Base-by-base conservation (phyloP, 345 rosid species). In the Citrus hindsii region DNA sequence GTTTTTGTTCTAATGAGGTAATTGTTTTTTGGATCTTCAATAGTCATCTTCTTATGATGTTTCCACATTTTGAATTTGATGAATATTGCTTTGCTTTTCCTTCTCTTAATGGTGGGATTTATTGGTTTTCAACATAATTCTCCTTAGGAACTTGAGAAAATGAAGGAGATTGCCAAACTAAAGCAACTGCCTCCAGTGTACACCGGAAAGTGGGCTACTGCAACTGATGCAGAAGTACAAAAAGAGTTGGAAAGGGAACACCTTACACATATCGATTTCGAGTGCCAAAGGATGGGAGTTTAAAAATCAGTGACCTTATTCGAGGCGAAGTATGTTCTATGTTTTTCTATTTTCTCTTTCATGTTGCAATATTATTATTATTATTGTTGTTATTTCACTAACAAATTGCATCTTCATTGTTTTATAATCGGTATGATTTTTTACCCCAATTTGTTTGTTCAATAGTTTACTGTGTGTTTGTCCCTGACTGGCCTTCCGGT, bases 1-100 rank as follows among this genome's bases (percentile, higher is more conserved):
- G 99, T 78, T 95, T 95, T 82, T 95, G 98, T 83, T 88, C 98
- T 27, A 91, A 70, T 78, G 96, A 95, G 92, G 97, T 94, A 82
- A 69, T 51, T 21, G 18, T 68, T 63, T 68, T 58, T 48, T 21
- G 6, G 32, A 13, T 18, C 5, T 6, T 75, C 8, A 21, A 25
- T 4, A n/a, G 59, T 40, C 19, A 25, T 74, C 27, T 32, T 48
- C 8, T 4, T 71, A 19, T 9, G 27, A 25, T 16, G 46, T 22
- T 55, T 30, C 21, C 9, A 1, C 28, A 16, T 59, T 37, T 73
- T 37, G 67, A 4, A 32, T n/a, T 58, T 35, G 51, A 60, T 59
- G 51, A 37, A 19, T 67, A 37, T 66, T 56, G 12, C 56, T 33
- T 58, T 76, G 5, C 51, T 25, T 58, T 48, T 46, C 35, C 37